Base-by-base conservation (phyloP, 192 early-diverging fungal genomes). In the Geranomyces variabilis region DNA sequence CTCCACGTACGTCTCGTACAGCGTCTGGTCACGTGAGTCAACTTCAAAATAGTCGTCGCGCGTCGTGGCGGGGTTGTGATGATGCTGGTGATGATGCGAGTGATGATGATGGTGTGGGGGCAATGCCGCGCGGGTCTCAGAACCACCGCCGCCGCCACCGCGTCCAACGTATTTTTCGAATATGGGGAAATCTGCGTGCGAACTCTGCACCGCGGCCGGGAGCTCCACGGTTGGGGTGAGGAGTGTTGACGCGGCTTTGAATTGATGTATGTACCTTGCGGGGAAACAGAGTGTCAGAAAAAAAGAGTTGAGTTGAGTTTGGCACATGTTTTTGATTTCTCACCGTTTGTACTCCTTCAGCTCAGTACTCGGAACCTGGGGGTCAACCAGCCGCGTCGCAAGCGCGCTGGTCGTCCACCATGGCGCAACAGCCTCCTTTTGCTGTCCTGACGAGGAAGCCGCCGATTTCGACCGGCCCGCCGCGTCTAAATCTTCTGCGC, bases 401-500 rank as follows among this genome's bases (percentile, higher is more conserved):
- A 87, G 58, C 10, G 80, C 75, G 30, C 66, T 77, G 19, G 85
- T 87, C 13, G 70, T 81, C 81, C 81, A 85, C 81, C 80, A 85
- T 0, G 79, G 80, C 43, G 71, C 74, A 53, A 26, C 31, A 24
- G 60, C 34, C 13, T 77, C 77, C 33, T 68, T 76, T 3, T 34
- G 51, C 28, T 9, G 34, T n/a, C 51, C 51, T 41, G 36, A 3
- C 36, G 26, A 29, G 30, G 33, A 22, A 6, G 14, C 26, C 34
- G 6, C 70, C 69, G 34, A 51, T 15, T 43, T 41, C 43, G 49
- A 41, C 58, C 60, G 33, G 1, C 53, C 31, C 24, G 51, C 51
- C 51, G 51, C 17, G 7, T 53, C 51, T 6, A 24, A 15, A 26
- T 53, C 51, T 15, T 53, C 51, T 41, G 36, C 36, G 3, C 5